phyloP scores from a whole-genome alignment of 805 yeast genomes.

The Yarrowia sp. region DNA sequence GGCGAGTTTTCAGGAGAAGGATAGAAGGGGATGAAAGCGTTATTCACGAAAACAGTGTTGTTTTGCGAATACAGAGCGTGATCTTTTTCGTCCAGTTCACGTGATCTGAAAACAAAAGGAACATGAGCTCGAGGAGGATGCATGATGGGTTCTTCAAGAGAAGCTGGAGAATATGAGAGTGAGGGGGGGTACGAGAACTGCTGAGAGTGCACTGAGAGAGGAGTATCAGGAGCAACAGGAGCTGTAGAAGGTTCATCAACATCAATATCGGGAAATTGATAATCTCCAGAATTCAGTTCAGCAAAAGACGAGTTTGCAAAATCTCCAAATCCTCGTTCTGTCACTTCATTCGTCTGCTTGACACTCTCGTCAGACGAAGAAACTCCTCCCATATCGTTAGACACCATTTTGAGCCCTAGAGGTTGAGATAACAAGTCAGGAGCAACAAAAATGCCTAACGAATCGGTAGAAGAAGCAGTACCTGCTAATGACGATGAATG shows the following conservation, averaged over 20 bases:
- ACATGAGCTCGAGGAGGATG: slow-evolving; percentile 17
- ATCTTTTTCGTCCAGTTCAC: slow-evolving; percentile 16
- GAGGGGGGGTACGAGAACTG: slow-evolving; percentile 17
- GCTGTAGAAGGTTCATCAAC: neutral
- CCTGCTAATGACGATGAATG: slow-evolving; percentile 6
- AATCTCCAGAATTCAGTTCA: slow-evolving; percentile 5
- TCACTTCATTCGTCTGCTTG: neutral
- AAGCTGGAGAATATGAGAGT: slow-evolving; percentile 6
- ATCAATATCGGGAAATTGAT: slow-evolving; percentile 13
- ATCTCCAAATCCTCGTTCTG: neutral
- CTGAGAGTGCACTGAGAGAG: slow-evolving; percentile 6
- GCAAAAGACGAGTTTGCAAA: slow-evolving; percentile 5
- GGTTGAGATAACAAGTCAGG: slow-evolving; percentile 13
- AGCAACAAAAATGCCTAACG: slow-evolving; percentile 7
- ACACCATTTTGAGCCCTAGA: slow-evolving; percentile 14
- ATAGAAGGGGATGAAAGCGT: slow-evolving; percentile 16
- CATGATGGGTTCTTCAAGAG: slow-evolving; percentile 22
- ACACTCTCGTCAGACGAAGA: neutral
- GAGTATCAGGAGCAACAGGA: neutral
- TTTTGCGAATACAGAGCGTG: neutral
- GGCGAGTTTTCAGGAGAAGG: slow-evolving; percentile 7
- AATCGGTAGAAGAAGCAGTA: slow-evolving; percentile 1
- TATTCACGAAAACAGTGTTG: neutral
- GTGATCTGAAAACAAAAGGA: slow-evolving; percentile 17
- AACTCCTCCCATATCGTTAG: slow-evolving; percentile 9